Percentiles rank a stretch among this genome's conserved stretches.
These are phyloP conservation scores for Gomphus bonarii DNA, from an alignment of 1,284 basidiomycete species.

Conservation along the genomic window DNA sequence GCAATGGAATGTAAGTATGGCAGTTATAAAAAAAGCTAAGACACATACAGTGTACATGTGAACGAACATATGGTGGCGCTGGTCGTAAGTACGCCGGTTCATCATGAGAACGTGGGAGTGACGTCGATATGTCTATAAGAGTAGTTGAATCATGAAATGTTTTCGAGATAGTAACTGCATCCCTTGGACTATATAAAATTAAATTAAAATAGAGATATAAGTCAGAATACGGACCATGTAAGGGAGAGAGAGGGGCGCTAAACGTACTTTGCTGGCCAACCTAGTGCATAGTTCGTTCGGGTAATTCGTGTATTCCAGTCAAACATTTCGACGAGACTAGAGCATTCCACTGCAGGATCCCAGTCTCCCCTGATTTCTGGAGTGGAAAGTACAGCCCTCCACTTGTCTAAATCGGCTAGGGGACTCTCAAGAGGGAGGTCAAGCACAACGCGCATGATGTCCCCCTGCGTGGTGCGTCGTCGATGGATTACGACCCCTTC, in stretches of 20 bases:
- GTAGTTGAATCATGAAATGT: slow-evolving; percentile 74
- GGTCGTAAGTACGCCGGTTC: slow-evolving; percentile 92
- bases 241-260: slow-evolving; percentile 9
- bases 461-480: slow-evolving; percentile 50
- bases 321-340: slow-evolving; percentile 77
- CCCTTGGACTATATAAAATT: slow-evolving; percentile 57
- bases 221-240: too few species aligned
- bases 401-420: slow-evolving; percentile 59
- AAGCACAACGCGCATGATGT: slow-evolving; percentile 76
- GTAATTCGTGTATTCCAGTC: slow-evolving; percentile 79
- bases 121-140: slow-evolving; percentile 88
- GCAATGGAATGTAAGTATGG: slow-evolving; percentile 6
- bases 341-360: slow-evolving; percentile 87
- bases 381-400: slow-evolving; percentile 75
- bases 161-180: slow-evolving; percentile 87
- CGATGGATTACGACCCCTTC: slow-evolving; percentile 69
- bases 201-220: slow-evolving; percentile 10
- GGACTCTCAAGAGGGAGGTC: slow-evolving; percentile 62
- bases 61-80: slow-evolving; percentile 90
- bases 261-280: slow-evolving; percentile 92
- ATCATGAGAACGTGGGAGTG: slow-evolving; percentile 85
- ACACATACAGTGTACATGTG: slow-evolving; percentile 67
- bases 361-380: slow-evolving; percentile 82
- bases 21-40: slow-evolving; percentile 8
- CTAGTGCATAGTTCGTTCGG: slow-evolving; percentile 85